Percentiles rank a stretch among this genome's conserved stretches.
Conservation (phyloP, 163 green algal species). For the Chloromonas sp. region DNA sequence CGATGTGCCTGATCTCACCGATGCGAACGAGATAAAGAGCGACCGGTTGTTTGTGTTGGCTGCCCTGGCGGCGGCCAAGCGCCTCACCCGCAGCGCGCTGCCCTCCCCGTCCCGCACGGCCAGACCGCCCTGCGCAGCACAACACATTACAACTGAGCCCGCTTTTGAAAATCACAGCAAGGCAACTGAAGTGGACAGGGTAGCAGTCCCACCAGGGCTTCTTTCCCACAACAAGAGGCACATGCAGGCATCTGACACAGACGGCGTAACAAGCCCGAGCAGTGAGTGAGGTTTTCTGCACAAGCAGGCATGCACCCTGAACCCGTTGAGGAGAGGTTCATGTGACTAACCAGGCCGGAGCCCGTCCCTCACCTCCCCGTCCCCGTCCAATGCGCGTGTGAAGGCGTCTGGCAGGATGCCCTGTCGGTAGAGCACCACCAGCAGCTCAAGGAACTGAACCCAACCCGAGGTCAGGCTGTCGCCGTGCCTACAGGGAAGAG, state of each 20-base stretch:
- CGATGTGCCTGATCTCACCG: background rate
- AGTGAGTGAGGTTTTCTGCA: too few relatives aligned
- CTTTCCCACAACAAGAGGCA: too few relatives aligned
- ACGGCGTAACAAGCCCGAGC: too few relatives aligned
- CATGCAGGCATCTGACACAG: too few relatives aligned
- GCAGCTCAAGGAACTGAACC: constrained; percentile 77
- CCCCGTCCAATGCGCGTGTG: constrained; percentile 13
- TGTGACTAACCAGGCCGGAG: too few relatives aligned
- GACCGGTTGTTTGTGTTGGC: constrained; percentile 3
- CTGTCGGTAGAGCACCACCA: constrained; percentile 76
- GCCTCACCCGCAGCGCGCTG: constrained; percentile 13
- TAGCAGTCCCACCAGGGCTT: too few relatives aligned
- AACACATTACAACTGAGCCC: too few relatives aligned
- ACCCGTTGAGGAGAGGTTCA: too few relatives aligned
- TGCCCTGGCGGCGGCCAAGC: constrained; percentile 6
- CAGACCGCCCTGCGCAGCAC: constrained; percentile 17
- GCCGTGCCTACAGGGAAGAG: constrained; percentile 59
- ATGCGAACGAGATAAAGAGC: constrained; percentile 22
- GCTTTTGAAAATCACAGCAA: too few relatives aligned
- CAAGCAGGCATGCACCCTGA: too few relatives aligned
- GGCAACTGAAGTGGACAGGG: too few relatives aligned
- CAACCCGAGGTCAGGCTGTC: constrained; percentile 78
- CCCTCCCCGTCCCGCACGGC: constrained; percentile 26
- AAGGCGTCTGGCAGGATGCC: constrained; percentile 67
- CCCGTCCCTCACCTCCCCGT: background rate